Evolutionary conservation across 306 rosid genomes (phyloP), one percentile per base, ranked within the genome.

Genomic region (Cucurbita ficifolia): DNA sequence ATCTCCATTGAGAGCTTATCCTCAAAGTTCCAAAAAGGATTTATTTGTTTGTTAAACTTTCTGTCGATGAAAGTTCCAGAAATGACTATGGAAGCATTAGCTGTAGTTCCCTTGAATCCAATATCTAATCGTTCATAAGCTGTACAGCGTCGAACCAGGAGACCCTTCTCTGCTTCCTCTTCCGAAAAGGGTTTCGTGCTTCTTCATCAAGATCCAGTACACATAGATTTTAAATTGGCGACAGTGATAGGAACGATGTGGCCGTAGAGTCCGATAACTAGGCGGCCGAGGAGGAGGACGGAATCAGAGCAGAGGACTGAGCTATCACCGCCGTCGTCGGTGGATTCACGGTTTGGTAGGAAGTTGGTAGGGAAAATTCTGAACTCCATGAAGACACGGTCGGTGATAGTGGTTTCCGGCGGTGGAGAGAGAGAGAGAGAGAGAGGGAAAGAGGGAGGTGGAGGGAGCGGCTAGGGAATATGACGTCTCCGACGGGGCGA

Each of bases 101-200:
- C 90, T 54, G 79, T 75, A 21, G 82, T 86, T 84, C 97, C 96
- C 18, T 64, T 81, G 83, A 86, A 74, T 84, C 88, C 83, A 67
- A 90, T 85, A 81, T 56, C 79, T 29, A 87, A 64, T 84, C 89
- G 83, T 70, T 76, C 89, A 65, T 96, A 89, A 52, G 80, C 82
- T 86, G 90, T 81, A 80, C 98, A 88, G 84, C 98, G 98, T 79
- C 88, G 98, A 81, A 84, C 87, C 11, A 87, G 98, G 80, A 87
- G 98, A 75, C 98, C 98, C 4, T 94, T 94, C 79, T 86, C 98
- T 74, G 98, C 89, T 19, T 79, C 90, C n/a, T n/a, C n/a, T n/a
- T n/a, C n/a, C n/a, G n/a, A n/a, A n/a, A n/a, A n/a, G n/a, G n/a
- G n/a, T n/a, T n/a, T n/a, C n/a, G n/a, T n/a, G n/a, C n/a, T n/a